phyloP scores from a whole-genome alignment of 177 flowering plant genomes.

The Telopea speciosissima region DNA sequence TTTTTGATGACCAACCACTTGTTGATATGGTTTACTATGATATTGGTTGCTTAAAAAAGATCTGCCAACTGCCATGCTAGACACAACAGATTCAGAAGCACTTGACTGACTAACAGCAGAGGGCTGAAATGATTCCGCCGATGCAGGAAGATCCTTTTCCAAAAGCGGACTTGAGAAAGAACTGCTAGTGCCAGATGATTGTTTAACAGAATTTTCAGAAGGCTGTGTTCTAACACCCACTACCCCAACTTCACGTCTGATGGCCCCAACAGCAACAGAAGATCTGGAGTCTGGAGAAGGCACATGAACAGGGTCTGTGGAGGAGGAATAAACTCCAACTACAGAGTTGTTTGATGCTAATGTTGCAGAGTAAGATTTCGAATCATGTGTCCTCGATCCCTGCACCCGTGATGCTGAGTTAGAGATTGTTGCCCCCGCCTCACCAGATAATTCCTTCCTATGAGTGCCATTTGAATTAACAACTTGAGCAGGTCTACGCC shows the following conservation, averaged over 20 bases:
- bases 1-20: conserved; percentile 59
- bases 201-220: conserved; percentile 41
- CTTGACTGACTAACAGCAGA: conserved; percentile 28
- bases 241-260: conserved; percentile 90
- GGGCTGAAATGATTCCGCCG: conserved; percentile 38
- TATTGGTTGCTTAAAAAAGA: conserved; percentile 44
- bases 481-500: conserved; percentile 28
- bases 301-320: conserved; percentile 93
- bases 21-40: conserved; percentile 52
- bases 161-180: conserved; percentile 35
- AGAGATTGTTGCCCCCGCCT: conserved; percentile 21
- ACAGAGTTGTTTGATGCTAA: conserved; percentile 50
- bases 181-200: conserved; percentile 32
- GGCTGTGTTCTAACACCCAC: conserved; percentile 66
- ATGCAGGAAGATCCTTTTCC: conserved; percentile 29
- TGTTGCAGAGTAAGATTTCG: conserved; percentile 33
- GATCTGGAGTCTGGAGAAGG: conserved; percentile 76
- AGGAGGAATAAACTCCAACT: conserved; percentile 79
- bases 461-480: conserved; percentile 24
- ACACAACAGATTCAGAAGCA: conserved; percentile 32
- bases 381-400: conserved; percentile 28
- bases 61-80: conserved; percentile 32
- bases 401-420: conserved; percentile 30
- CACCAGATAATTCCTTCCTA: conserved; percentile 35
- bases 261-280: conserved; percentile 70